Percentiles rank a stretch among this genome's conserved stretches.
These are phyloP conservation scores for Quercus bicolor DNA, from an alignment of 306 rosid species.

Conservation along the genomic window DNA sequence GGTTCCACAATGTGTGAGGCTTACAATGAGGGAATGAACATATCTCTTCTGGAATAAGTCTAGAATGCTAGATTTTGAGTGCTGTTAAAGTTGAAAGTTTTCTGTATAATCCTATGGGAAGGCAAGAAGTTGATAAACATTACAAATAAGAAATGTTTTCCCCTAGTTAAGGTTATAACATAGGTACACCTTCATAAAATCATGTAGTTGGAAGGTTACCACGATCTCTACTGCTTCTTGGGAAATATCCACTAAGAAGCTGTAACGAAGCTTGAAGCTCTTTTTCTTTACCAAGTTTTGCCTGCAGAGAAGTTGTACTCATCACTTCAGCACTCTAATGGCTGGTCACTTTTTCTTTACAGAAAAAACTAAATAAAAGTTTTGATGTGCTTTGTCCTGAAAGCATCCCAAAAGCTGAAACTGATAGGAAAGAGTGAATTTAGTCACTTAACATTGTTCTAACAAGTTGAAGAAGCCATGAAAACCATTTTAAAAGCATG, in stretches of 20 bases:
- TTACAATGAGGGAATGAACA: constrained; percentile 66
- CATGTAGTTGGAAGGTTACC: constrained; percentile 18
- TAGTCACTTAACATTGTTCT: no score
- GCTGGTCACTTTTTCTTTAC: no score
- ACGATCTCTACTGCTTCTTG: constrained; percentile 66
- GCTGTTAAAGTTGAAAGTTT: constrained; percentile 44
- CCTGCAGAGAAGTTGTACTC: constrained; percentile 45
- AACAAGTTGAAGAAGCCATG: no score
- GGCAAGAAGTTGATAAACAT: not conserved
- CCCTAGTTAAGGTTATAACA: not conserved
- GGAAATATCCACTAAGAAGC: constrained; percentile 60
- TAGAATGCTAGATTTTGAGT: constrained; percentile 47
- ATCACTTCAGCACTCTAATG: not conserved
- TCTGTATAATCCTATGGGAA: constrained; percentile 67
- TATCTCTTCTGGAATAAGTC: constrained; percentile 67
- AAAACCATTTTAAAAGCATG: no score
- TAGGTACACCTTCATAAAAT: not conserved
- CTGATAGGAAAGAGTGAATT: no score
- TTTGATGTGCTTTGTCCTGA: not conserved
- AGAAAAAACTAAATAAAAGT: not conserved
- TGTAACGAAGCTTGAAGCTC: constrained; percentile 61
- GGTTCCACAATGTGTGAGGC: constrained; percentile 10
- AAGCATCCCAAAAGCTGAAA: not conserved
- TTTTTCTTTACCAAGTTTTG: constrained; percentile 44
- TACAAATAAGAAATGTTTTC: not conserved